phyloP scores from a whole-genome alignment of 139 green algal species.

The Ettlia oleoabundans region DNA sequence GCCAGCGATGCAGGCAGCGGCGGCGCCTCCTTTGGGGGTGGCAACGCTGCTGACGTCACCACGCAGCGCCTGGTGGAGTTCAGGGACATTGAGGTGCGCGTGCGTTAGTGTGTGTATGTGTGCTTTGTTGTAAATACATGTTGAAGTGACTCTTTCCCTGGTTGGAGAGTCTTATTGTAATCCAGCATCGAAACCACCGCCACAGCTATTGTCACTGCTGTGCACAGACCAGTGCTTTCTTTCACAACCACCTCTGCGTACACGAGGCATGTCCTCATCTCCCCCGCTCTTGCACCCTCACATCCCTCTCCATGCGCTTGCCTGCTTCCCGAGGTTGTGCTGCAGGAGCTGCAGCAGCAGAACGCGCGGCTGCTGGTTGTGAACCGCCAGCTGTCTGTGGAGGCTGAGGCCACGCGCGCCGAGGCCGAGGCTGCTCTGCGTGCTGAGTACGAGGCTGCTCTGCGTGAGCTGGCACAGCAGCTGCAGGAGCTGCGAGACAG shows the following conservation, averaged over 20 bases:
- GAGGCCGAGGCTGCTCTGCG: constrained; percentile 32
- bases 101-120: background rate
- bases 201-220: no score
- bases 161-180: no score
- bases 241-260: no score
- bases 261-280: background rate
- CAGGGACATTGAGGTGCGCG: constrained; percentile 38
- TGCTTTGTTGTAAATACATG: background rate
- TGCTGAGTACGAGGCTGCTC: constrained; percentile 33
- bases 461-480: constrained; percentile 29
- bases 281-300: no score
- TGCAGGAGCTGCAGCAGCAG: constrained; percentile 59
- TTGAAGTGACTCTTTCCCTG: no score
- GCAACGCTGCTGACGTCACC: constrained; percentile 48
- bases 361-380: constrained; percentile 58
- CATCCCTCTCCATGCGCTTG: no score
- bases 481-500: constrained; percentile 35
- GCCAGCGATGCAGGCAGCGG: constrained; percentile 2
- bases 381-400: constrained; percentile 51
- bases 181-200: no score
- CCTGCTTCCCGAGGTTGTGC: background rate
- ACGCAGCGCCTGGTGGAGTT: constrained; percentile 51
- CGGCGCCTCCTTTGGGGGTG: constrained; percentile 17
- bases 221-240: no score
- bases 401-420: constrained; percentile 37